A percentile compares a stretch with the other conserved stretches of the same genome.
phyloP scores from a whole-genome alignment of 2,329 filamentous ascomycete species.

The Emmonsiellopsis sp. region DNA sequence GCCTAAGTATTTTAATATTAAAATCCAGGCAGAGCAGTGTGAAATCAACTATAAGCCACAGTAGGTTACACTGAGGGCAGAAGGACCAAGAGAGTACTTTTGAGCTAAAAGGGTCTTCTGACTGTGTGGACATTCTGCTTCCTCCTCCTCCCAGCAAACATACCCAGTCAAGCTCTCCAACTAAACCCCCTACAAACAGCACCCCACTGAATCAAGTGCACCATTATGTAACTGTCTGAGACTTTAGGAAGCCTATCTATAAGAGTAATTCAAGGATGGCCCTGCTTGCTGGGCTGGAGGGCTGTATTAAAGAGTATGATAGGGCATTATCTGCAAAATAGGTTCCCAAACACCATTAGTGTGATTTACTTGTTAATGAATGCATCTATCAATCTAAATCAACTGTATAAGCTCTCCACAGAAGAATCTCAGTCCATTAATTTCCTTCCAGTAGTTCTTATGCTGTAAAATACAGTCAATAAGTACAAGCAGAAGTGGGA shows the following conservation, averaged over 20 bases:
- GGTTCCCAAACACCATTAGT: constrained; percentile 17
- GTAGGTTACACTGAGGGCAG: constrained; percentile 4
- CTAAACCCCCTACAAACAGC: not conserved
- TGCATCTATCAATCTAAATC: constrained; percentile 17
- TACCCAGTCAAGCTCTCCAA: constrained; percentile 9
- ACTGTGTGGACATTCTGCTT: constrained; percentile 10
- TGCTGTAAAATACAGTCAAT: constrained; percentile 13
- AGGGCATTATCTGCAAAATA: constrained; percentile 18
- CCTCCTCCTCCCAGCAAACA: constrained; percentile 13
- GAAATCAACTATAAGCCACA: constrained; percentile 7
- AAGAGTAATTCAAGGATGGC: constrained; percentile 29
- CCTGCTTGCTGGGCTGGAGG: constrained; percentile 29
- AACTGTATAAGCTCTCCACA: constrained; percentile 16
- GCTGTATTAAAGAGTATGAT: constrained; percentile 23
- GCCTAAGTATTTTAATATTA: constrained; percentile 7
- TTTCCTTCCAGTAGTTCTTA: constrained; percentile 12
- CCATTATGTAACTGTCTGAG: constrained; percentile 32
- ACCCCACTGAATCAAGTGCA: constrained; percentile 29
- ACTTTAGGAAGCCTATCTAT: constrained; percentile 37
- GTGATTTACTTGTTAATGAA: constrained; percentile 20
- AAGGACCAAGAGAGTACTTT: not conserved
- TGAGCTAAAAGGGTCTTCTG: constrained; percentile 15
- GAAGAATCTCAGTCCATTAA: constrained; percentile 19
- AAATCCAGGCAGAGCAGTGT: not conserved
- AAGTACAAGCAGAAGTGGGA: constrained; percentile 13